Evolutionary conservation across 2,329 filamentous ascomycete species (phyloP).

Genomic region (Huntiella savannae): DNA sequence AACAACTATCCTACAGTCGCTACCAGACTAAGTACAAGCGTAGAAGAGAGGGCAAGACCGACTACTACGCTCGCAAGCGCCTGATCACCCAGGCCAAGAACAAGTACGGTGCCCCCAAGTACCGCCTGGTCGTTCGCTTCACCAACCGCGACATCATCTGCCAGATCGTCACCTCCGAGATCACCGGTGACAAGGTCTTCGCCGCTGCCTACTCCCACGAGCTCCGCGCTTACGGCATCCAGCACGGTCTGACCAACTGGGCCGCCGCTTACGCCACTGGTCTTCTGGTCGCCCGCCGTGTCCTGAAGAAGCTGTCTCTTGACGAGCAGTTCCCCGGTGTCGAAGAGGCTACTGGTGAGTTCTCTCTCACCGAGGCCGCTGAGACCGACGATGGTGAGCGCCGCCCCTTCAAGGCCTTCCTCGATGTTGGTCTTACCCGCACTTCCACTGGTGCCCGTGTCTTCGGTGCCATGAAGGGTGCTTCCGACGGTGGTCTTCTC

Average conservation of each 20-base stretch:
- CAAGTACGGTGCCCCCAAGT: conserved; percentile 99
- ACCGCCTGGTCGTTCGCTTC: conserved; percentile 97
- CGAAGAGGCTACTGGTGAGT: conserved; percentile 93
- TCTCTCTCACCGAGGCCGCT: conserved; percentile 79
- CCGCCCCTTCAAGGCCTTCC: conserved; percentile 97
- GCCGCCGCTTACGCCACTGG: conserved; percentile 90
- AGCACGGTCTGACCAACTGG: conserved; percentile 99
- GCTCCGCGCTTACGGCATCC: conserved; percentile 91
- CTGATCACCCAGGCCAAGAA: conserved; percentile 99
- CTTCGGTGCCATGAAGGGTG: conserved; percentile 99
- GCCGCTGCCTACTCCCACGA: conserved; percentile 86
- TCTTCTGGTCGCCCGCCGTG: conserved; percentile 90
- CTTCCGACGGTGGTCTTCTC: conserved; percentile 91
- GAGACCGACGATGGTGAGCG: conserved; percentile 83
- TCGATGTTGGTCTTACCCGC: conserved; percentile 91
- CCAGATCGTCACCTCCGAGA: conserved; percentile 93
- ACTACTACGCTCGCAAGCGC: conserved; percentile 99
- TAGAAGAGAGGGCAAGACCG: conserved; percentile 90
- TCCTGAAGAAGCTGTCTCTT: conserved; percentile 89
- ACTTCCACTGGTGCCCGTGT: conserved; percentile 97
- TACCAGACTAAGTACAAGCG: conserved; percentile 99
- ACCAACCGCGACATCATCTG: conserved; percentile 98
- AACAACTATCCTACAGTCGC: conserved; percentile 41
- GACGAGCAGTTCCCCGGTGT: conserved; percentile 89
- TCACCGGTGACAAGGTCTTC: conserved; percentile 96